phyloP scores from a whole-genome alignment of 495 filamentous ascomycete genomes.

The Trichoderma asperelloides region DNA sequence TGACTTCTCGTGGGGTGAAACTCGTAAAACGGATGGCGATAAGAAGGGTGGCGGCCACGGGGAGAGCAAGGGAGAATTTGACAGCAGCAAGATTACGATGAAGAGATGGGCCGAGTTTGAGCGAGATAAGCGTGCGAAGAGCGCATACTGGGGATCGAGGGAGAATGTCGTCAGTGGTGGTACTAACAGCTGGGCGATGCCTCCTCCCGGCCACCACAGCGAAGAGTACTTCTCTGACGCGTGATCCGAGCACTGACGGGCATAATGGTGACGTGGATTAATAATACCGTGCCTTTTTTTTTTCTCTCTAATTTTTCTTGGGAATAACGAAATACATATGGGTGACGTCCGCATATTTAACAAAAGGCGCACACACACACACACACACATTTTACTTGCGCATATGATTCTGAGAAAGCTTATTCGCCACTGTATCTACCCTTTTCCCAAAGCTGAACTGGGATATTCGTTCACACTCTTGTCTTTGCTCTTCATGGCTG shows the following conservation, averaged over 20 bases:
- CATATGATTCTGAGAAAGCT: background rate
- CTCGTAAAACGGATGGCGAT: slow-evolving; percentile 88
- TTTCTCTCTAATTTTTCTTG: background rate
- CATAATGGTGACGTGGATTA: background rate
- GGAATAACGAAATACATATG: slow-evolving; percentile 1
- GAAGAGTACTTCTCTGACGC: slow-evolving; percentile 45
- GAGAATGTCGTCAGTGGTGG: slow-evolving; percentile 34
- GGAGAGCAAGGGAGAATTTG: slow-evolving; percentile 91
- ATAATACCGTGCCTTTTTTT: background rate
- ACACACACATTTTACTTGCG: background rate
- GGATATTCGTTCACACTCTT: background rate
- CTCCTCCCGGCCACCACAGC: slow-evolving; percentile 30
- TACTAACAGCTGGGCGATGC: slow-evolving; percentile 16
- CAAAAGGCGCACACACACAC: background rate
- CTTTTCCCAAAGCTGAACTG: background rate
- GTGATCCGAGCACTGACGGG: slow-evolving; percentile 16
- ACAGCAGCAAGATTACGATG: slow-evolving; percentile 97
- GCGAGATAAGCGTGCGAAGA: slow-evolving; percentile 34
- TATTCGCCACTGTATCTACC: background rate
- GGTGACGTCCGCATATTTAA: background rate
- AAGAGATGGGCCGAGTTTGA: slow-evolving; percentile 97
- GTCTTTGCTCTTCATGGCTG: background rate
- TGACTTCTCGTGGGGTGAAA: slow-evolving; percentile 99
- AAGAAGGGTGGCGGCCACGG: slow-evolving; percentile 70
- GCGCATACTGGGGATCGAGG: slow-evolving; percentile 39